Evolutionary conservation across 352 stramenopile species (phyloP).

Genomic region (Peronospora destructor): DNA sequence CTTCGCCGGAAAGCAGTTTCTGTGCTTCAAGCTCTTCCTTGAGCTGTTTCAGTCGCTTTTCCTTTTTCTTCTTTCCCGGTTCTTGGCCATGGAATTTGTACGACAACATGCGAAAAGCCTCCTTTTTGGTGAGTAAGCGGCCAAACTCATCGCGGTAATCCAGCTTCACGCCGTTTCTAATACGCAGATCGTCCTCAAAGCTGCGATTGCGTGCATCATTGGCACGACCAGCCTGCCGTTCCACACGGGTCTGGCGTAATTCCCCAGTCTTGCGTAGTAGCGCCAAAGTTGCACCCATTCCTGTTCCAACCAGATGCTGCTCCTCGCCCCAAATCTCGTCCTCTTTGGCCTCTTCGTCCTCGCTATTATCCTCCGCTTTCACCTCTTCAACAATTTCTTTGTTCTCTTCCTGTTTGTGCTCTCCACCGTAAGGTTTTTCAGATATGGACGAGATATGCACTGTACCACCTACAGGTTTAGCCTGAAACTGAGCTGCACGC

Average conservation of each 20-base stretch:
- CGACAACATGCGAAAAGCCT: constrained; percentile 95
- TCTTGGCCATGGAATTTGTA: constrained; percentile 98
- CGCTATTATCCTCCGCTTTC: constrained; percentile 33
- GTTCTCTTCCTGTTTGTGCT: constrained; percentile 29
- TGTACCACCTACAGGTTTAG: constrained; percentile 4
- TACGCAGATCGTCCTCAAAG: constrained; percentile 75
- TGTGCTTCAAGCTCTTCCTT: constrained; percentile 75
- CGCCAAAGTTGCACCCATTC: constrained; percentile 89
- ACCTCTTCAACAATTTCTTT: constrained; percentile 21
- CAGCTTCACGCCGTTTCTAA: constrained; percentile 86
- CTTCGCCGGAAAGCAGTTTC: constrained; percentile 69
- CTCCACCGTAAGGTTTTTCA: constrained; percentile 22
- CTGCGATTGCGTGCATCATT: constrained; percentile 94
- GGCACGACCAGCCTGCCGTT: constrained; percentile 89
- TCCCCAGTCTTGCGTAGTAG: constrained; percentile 91
- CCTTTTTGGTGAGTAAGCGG: constrained; percentile 94
- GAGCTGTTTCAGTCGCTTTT: constrained; percentile 88
- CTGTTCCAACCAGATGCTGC: constrained; percentile 73
- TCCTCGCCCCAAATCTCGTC: constrained; percentile 71
- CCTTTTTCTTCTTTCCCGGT: constrained; percentile 95
- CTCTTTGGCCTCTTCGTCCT: constrained; percentile 48
- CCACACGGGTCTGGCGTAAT: constrained; percentile 75
- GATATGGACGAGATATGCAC: neutral
- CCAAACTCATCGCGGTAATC: constrained; percentile 98
- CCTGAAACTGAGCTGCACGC: constrained; percentile 48